These are phyloP conservation scores for Pseudonitzschia multiseries DNA, from an alignment of 108 stramenopile genomes.

Conservation along the genomic window DNA sequence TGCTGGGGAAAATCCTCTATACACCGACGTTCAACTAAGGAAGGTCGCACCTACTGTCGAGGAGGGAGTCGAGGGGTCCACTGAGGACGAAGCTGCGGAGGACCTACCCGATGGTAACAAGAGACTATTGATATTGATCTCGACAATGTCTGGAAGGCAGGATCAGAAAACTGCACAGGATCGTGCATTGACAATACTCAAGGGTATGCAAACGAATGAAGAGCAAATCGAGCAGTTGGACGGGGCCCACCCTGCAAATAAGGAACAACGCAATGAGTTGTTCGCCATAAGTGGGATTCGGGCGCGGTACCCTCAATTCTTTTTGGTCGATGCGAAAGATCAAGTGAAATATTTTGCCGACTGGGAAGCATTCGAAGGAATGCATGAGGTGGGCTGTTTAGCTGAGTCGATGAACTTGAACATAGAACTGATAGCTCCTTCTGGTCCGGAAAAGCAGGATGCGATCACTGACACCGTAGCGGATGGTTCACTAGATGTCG, in stretches of 20 bases:
- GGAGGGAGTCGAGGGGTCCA: not conserved
- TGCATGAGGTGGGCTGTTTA: constrained; percentile 27
- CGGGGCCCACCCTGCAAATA: constrained; percentile 50
- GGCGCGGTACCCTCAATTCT: constrained; percentile 71
- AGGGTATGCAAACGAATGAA: not conserved
- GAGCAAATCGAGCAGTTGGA: constrained; percentile 42
- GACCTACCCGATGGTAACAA: not conserved
- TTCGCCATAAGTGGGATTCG: constrained; percentile 57
- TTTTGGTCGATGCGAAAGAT: constrained; percentile 45
- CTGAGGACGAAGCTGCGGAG: not conserved
- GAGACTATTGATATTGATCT: constrained; percentile 10
- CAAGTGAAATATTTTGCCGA: constrained; percentile 40
- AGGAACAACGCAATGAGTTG: constrained; percentile 43
- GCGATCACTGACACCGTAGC: not conserved
- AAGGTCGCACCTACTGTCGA: not conserved
- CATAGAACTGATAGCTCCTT: not conserved
- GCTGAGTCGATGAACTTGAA: constrained; percentile 18
- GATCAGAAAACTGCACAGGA: constrained; percentile 23
- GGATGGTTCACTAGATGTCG: not conserved
- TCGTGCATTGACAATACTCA: constrained; percentile 16
- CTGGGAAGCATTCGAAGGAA: constrained; percentile 32
- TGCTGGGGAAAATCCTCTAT: not conserved
- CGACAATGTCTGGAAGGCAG: constrained; percentile 8
- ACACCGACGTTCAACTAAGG: not conserved
- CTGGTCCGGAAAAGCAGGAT: not conserved